Evolutionary conservation across 768 basidiomycete genomes (phyloP), one percentile per base, ranked within the genome.

Genomic region (Pisolithus orientalis): DNA sequence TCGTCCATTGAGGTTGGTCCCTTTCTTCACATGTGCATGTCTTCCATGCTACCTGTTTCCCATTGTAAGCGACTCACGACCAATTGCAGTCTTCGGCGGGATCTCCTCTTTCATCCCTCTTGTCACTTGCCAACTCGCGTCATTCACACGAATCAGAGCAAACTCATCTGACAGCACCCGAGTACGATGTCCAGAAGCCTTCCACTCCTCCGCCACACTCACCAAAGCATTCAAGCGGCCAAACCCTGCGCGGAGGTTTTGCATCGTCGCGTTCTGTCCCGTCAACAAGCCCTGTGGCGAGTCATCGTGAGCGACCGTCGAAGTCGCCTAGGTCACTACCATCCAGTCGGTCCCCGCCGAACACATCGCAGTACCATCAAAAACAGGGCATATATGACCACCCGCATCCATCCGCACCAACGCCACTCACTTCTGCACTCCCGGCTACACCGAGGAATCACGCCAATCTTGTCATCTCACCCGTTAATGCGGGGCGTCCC

Each of bases 361-460:
- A 46, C 9, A 61, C 66, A 14, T 65, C 67, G 34, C 51, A 49
- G 17, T 57, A 51, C 0, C 53, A 49, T 17, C 57, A 58, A 24
- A 60, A 56, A 49, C 59, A 54, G 9, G 51, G 39, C 27, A 10
- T 7, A 0, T 42, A 50, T 29, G 56, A 51, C 32, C 52, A 54
- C 7, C 39, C 47, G 16, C 53, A 55, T 25, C 56, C 60, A 46
- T 50, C 65, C n/a, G 63, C 63, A 0, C 51, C 65, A 25, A 65
- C 67, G 44, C 61, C 67, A 38, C 67, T 64, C 6, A 66, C 67
- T 34, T 58, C 67, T 21, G 31, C 57, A 37, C 61, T 57, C 39
- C 60, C 66, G 8, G 53, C 69, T 34, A 65, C 70, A 24, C 65
- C 72, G 9, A 59, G 66, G 5, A 59, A 63, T 42, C 53, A 54